Evolutionary conservation across 805 yeast genomes (phyloP), one percentile per base, ranked within the genome.

Genomic region (Hanseniaspora lachancei): DNA sequence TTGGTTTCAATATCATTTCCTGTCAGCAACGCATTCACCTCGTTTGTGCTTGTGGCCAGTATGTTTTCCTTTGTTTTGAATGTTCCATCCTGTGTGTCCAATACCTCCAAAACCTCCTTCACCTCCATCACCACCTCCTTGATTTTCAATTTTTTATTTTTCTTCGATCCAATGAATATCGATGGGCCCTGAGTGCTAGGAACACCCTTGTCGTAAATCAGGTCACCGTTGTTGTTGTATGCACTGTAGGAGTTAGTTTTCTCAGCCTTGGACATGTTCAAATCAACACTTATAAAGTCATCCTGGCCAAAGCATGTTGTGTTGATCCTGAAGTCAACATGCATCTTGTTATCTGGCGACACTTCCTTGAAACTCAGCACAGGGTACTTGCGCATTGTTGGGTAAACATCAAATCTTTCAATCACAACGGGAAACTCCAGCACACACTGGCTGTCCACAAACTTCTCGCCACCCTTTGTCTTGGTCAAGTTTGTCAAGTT

Each of bases 291-390:
- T 8, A 81, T 62, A 7, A 68, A 65, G 62, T 82, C 88, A 51
- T 71, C 72, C 0, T 82, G 82, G 1, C 85, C 82, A n/a, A 81
- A 72, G 35, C 82, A 75, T 6, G 80, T 72, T 6, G 73, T 72
- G 1, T 81, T 78, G 20, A 81, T 60, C 7, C 69, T 66, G 49
- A 77, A 69, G 23, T 75, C 77, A 9, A 77, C 70, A 35, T 74
- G 62, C 12, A 77, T 71, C 58, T 74, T 77, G 12, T 72, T 70
- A 62, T 81, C 85, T 18, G 71, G 67, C 0, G 83, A 75, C 16
- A 66, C 69, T 3, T 68, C 68, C 1, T 69, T 64, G 57, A 75
- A 78, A 13, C 71, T 63, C 0, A 77, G 66, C 0, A 80, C 76
- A 59, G 80, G 82, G 59, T 74, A 80, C 61, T 79, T 77, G 27